A percentile compares a stretch with the other conserved stretches of the same genome.
Evolutionary conservation across 768 basidiomycete genomes (phyloP).

Genomic region (Amanita pallidorosea): DNA sequence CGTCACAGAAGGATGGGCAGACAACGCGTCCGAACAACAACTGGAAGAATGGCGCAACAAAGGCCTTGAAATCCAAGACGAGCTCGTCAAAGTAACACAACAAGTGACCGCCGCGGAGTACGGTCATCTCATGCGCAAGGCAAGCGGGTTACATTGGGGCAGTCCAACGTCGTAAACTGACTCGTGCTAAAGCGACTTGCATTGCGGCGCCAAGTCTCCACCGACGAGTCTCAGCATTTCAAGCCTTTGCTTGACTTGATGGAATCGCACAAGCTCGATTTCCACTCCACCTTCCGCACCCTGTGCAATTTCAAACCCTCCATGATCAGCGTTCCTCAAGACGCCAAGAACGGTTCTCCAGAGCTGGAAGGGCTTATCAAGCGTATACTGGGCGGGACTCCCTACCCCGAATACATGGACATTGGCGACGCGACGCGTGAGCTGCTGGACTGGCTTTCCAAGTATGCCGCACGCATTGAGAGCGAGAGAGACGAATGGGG

Average conservation of each 20-base stretch:
- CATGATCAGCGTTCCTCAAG: constrained; percentile 9
- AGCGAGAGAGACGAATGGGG: constrained; percentile 40
- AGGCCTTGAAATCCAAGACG: constrained; percentile 44
- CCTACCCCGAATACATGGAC: constrained; percentile 35
- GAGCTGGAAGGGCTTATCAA: constrained; percentile 31
- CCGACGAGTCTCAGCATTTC: constrained; percentile 52
- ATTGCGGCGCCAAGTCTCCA: constrained; percentile 39
- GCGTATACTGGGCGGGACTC: constrained; percentile 33
- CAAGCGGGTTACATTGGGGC: constrained; percentile 11
- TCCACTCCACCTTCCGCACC: constrained; percentile 73
- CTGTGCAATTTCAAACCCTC: constrained; percentile 53
- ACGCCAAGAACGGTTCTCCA: constrained; percentile 3
- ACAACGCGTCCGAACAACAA: constrained; percentile 36
- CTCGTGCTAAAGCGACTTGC: constrained; percentile 54
- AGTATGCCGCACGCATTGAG: constrained; percentile 48
- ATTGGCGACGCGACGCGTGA: constrained; percentile 33
- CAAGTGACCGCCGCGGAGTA: constrained; percentile 56
- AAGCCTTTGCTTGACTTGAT: constrained; percentile 68
- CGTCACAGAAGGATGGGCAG: constrained; percentile 54
- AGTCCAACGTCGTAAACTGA: constrained; percentile 7
- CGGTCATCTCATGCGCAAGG: constrained; percentile 58
- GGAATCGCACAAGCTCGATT: constrained; percentile 71
- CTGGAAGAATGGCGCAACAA: constrained; percentile 50
- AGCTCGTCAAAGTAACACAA: constrained; percentile 53
- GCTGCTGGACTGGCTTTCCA: constrained; percentile 55